Evolutionary conservation across 163 green algal species (phyloP), one percentile per base, ranked within the genome.

Genomic region (Chloroidium sp.): DNA sequence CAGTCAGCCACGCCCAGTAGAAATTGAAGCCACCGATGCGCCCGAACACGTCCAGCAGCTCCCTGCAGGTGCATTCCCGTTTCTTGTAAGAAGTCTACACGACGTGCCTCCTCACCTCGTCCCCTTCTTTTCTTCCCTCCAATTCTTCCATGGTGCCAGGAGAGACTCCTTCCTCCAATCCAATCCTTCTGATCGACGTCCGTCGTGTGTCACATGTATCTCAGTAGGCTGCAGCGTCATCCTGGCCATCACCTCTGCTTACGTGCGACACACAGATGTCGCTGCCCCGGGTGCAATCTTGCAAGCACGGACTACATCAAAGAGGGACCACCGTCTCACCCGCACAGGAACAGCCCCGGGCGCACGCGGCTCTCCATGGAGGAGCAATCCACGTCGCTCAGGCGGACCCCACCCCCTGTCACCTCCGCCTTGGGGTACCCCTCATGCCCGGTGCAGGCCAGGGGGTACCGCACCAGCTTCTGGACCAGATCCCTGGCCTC

Each of bases 11-110:
- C 1, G 88, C 88, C 85, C 85, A 92, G 10, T 85, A 87, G 69
- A 91, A 92, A 64, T 92, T 92, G 79, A 86, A 92, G 59, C 88
- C 88, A n/a, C 88, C 88, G 12, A 97, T 97, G 12, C 93, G 87
- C 0, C 94, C 94, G 86, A 95, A 95, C 1, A 96, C 87, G 78
- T 97, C 95, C 13, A 92, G 80, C 59, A 97, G 79, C 87, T 98
- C 95, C 0, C 95, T 90, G 96, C 12, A 98, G 12, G 79, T 90
- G 87, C 75, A 98, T 72, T 6, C 67, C 61, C 10, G 36, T 36
- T 36, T 36, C 36, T 36, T 36, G 36, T 36, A 36, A 36, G 36
- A 36, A 36, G 36, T 36, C 36, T 36, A 36, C 36, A 36, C 36
- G 36, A 36, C 36, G 36, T 36, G 36, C 36, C 36, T 61, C 61